These are phyloP conservation scores for Mesembryanthemum crystallinum DNA, from an alignment of 148 eudicot genomes.

Conservation along the genomic window DNA sequence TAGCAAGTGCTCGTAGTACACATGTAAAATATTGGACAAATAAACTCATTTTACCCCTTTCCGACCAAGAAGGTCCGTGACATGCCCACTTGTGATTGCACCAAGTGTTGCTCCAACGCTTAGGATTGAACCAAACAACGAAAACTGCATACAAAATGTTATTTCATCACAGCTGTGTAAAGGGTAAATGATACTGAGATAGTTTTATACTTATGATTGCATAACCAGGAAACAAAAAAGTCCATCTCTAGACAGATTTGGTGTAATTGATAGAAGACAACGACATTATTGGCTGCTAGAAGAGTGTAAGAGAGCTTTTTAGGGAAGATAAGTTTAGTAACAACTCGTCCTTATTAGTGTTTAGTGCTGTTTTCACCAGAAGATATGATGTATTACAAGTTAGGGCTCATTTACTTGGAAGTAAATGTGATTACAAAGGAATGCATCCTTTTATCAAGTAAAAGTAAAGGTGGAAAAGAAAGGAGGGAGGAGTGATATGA, in stretches of 20 bases:
- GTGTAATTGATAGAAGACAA: neutral
- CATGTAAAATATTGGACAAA: neutral
- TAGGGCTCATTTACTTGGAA: too few relatives aligned
- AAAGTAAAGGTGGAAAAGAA: too few relatives aligned
- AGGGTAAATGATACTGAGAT: neutral
- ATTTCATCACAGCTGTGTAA: neutral
- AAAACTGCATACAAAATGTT: slow-evolving; percentile 37
- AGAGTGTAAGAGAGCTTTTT: neutral
- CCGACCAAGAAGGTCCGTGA: slow-evolving; percentile 61
- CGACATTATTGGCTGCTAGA: neutral
- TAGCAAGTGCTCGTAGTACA: neutral
- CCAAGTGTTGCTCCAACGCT: slow-evolving; percentile 73
- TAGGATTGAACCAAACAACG: slow-evolving; percentile 68
- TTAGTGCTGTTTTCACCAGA: neutral
- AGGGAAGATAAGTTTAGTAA: neutral
- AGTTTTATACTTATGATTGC: neutral
- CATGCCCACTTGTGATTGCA: slow-evolving; percentile 62
- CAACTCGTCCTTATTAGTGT: too few relatives aligned
- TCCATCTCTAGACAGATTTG: neutral
- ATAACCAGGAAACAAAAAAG: neutral
- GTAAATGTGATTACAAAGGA: too few relatives aligned
- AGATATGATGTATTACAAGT: too few relatives aligned
- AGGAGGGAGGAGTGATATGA: too few relatives aligned
- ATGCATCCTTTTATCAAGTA: too few relatives aligned
- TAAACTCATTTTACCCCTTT: slow-evolving; percentile 58